These are phyloP conservation scores for Tephrocybe rancida DNA, from an alignment of 768 basidiomycete genomes.

Conservation along the genomic window DNA sequence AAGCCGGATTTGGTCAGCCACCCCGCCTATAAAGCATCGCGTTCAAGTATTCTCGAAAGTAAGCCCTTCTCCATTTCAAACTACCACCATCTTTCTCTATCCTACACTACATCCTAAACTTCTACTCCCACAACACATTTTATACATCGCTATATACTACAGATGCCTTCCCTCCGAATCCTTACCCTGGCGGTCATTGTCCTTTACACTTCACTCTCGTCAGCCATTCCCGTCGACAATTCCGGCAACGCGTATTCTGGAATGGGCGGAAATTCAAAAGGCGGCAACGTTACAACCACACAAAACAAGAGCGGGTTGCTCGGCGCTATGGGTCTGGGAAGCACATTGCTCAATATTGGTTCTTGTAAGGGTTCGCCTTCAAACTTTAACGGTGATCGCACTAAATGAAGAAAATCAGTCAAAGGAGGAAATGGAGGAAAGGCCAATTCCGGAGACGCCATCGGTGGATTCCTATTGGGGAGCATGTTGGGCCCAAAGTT, in stretches of 20 bases:
- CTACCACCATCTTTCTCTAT: constrained; percentile 21
- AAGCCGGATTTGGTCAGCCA: constrained; percentile 14
- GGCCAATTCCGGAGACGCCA: constrained; percentile 33
- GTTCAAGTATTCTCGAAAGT: neutral
- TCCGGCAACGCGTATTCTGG: constrained; percentile 35
- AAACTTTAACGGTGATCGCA: neutral
- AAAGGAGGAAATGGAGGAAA: constrained; percentile 35
- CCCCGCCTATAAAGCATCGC: constrained; percentile 20
- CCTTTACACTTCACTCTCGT: constrained; percentile 24
- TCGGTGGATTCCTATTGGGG: constrained; percentile 3
- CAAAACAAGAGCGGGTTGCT: constrained; percentile 1
- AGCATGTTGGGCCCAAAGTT: constrained; percentile 1
- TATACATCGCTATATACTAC: constrained; percentile 17
- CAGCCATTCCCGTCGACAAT: constrained; percentile 28
- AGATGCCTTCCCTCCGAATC: constrained; percentile 28
- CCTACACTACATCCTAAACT: constrained; percentile 21
- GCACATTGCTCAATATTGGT: constrained; percentile 20
- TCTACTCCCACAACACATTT: constrained; percentile 12
- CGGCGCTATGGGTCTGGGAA: constrained; percentile 11
- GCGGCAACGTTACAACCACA: constrained; percentile 28
- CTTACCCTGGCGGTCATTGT: constrained; percentile 23
- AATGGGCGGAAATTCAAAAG: constrained; percentile 32
- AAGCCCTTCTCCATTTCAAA: constrained; percentile 17
- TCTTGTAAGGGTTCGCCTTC: constrained; percentile 26
- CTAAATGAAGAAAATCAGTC: constrained; percentile 4